Base-by-base conservation (phyloP, 2,329 filamentous ascomycete species). In the Diaporthe citri region DNA sequence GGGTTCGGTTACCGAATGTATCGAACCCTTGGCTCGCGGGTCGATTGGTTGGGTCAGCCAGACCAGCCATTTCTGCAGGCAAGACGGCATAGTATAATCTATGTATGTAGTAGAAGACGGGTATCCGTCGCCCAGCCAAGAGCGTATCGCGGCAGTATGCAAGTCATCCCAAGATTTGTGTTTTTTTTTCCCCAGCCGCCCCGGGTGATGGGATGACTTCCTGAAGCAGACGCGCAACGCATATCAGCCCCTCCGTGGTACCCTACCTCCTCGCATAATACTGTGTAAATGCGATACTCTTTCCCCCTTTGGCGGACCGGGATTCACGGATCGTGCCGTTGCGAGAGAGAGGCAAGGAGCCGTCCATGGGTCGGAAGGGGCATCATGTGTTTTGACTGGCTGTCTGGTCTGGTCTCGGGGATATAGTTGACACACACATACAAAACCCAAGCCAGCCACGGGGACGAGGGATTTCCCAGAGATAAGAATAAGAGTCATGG, bases 401-500 rank as follows among this genome's bases (percentile, higher is more conserved):
- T 25, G 43, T 52, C 3, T 28, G 13, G 36, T 67, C 28, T 52
- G 43, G 31, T 52, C 62, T 67, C 62, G 43, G 43, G 43, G 43
- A 51, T 67, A 51, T 67, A 43, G 28, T 67, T 67, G 62, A 39
- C 28, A 51, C 62, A 67, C 43, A 60, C 22, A 41, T 25, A 39
- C 62, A 67, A 36, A 67, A 36, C 46, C 15, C 2, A 34, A 52
- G 22, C 62, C 62, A 64, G 59, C 59, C 39, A 43, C 59, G 59
- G 59, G 39, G 39, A 15, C 39, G 25, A 15, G 39, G 39, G 36
- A 22, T 25, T 62, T 43, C n/a, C 10, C 28, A 48, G 41, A 64
- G 60, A 64, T 64, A 48, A 64, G 57, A 64, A n/a, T n/a, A 43
- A 64, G 62, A 67, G 62, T 67, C 43, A 67, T 67, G 62, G 22